A percentile compares a stretch with the other conserved stretches of the same genome.
Evolutionary conservation across 768 basidiomycete genomes (phyloP).

Genomic region (Phanerochaete carnosa): DNA sequence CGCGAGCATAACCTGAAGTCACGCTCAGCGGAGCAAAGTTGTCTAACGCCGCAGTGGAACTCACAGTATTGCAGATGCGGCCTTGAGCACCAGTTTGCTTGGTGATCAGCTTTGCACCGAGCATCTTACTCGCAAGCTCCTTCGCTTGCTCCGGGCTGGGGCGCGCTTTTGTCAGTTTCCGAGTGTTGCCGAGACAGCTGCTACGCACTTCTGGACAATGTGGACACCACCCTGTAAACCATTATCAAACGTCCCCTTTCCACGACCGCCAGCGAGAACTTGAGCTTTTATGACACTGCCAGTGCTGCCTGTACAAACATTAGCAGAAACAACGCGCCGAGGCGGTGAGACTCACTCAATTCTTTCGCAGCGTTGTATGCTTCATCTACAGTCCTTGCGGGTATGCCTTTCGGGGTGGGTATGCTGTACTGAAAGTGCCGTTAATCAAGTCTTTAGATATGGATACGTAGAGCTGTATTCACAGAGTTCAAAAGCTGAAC

Average conservation of each 20-base stretch:
- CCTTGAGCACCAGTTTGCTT: conserved; percentile 96
- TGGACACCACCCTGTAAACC: conserved; percentile 98
- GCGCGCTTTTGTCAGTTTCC: background rate
- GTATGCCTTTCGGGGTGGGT: conserved; percentile 87
- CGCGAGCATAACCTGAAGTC: conserved; percentile 88
- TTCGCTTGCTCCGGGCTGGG: conserved; percentile 81
- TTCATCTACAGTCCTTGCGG: conserved; percentile 86
- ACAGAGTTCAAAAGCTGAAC: conserved; percentile 94
- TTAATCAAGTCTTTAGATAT: background rate
- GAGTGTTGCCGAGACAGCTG: background rate
- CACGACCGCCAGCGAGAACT: conserved; percentile 96
- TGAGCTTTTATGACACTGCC: conserved; percentile 97
- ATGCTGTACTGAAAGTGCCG: conserved; percentile 81
- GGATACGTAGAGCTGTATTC: conserved; percentile 19
- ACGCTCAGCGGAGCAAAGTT: background rate
- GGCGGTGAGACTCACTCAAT: conserved; percentile 58
- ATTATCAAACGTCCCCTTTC: conserved; percentile 95
- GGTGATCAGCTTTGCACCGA: conserved; percentile 92
- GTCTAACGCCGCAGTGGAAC: conserved; percentile 19
- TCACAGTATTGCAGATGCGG: conserved; percentile 90
- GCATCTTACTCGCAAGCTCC: conserved; percentile 88
- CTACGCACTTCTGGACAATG: conserved; percentile 73
- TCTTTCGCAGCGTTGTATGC: conserved; percentile 85
- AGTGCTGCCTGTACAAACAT: conserved; percentile 49
- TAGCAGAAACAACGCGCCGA: background rate